Evolutionary conservation across 208 protist species (phyloP).

Genomic region (Acanthamoeba healyi): DNA sequence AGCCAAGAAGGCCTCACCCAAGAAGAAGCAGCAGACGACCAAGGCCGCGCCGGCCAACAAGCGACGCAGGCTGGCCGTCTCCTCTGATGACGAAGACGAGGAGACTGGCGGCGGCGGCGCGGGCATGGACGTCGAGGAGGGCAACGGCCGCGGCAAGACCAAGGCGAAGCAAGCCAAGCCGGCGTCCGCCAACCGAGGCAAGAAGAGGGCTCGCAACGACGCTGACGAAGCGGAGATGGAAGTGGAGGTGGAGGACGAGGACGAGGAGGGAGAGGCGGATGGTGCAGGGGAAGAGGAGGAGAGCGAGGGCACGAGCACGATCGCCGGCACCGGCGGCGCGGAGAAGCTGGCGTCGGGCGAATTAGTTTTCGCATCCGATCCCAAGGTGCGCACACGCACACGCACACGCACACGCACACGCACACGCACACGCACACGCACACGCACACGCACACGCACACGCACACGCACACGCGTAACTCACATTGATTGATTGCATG

Average conservation of each 20-base stretch:
- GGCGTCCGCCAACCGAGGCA: not conserved
- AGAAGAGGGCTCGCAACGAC: not conserved
- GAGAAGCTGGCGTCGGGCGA: not conserved
- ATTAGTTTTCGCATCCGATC: not conserved
- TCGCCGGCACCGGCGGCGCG: not conserved
- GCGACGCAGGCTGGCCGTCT: not conserved
- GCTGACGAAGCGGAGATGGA: not conserved
- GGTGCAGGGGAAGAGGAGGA: not conserved
- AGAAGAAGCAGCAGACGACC: not conserved
- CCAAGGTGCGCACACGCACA: not conserved
- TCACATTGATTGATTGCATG: not conserved
- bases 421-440: too few relatives aligned
- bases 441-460: too few relatives aligned
- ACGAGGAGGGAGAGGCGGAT: not conserved
- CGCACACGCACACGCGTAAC: too few relatives aligned
- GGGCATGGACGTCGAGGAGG: not conserved
- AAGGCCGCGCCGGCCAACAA: not conserved
- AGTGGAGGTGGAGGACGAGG: conserved; percentile 3
- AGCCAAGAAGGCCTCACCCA: not conserved
- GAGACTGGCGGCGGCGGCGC: not conserved
- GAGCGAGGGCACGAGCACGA: not conserved
- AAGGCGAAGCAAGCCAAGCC: not conserved
- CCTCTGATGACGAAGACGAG: not conserved
- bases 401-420: not conserved
- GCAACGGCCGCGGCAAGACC: not conserved